phyloP scores from a whole-genome alignment of 768 basidiomycete species.

The Boletus barrowsii region DNA sequence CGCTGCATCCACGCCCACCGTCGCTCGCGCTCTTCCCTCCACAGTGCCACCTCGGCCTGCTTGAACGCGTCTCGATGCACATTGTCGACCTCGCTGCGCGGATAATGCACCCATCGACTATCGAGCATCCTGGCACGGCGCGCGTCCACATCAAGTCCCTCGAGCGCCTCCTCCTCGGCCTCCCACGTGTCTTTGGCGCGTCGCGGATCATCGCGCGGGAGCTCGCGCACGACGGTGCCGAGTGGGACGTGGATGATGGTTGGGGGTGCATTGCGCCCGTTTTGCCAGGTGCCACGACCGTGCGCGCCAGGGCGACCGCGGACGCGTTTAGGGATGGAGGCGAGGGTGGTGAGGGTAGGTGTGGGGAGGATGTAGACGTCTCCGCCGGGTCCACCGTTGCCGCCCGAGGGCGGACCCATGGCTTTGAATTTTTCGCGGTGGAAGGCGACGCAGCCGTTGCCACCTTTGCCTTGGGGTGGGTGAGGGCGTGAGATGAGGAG shows the following conservation, averaged over 20 bases:
- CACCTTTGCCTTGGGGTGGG: conserved; percentile 65
- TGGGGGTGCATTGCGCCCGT: conserved; percentile 73
- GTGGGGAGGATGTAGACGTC: conserved; percentile 84
- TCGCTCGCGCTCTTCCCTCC: conserved; percentile 59
- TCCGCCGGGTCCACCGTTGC: conserved; percentile 87
- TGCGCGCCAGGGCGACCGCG: conserved; percentile 63
- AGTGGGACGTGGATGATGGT: conserved; percentile 79
- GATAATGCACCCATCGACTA: conserved; percentile 79
- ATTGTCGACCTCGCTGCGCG: conserved; percentile 60
- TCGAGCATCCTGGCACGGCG: conserved; percentile 59
- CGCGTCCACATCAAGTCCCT: conserved; percentile 43
- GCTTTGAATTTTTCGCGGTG: conserved; percentile 85
- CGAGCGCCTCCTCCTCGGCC: conserved; percentile 59
- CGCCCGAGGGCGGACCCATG: conserved; percentile 88
- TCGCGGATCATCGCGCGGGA: conserved; percentile 63
- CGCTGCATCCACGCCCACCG: conserved; percentile 46
- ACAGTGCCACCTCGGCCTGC: conserved; percentile 62
- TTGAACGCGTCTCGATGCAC: conserved; percentile 61
- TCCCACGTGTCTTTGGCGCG: conserved; percentile 70
- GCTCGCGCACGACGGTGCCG: conserved; percentile 84
- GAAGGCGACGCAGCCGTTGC: conserved; percentile 90
- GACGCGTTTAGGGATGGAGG: conserved; percentile 65
- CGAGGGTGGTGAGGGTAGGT: conserved; percentile 72
- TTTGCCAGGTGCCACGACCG: conserved; percentile 85
- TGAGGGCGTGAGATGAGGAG: neutral